Evolutionary conservation across 1,284 basidiomycete genomes (phyloP).

Genomic region (Cutaneotrichosporon cutaneum): DNA sequence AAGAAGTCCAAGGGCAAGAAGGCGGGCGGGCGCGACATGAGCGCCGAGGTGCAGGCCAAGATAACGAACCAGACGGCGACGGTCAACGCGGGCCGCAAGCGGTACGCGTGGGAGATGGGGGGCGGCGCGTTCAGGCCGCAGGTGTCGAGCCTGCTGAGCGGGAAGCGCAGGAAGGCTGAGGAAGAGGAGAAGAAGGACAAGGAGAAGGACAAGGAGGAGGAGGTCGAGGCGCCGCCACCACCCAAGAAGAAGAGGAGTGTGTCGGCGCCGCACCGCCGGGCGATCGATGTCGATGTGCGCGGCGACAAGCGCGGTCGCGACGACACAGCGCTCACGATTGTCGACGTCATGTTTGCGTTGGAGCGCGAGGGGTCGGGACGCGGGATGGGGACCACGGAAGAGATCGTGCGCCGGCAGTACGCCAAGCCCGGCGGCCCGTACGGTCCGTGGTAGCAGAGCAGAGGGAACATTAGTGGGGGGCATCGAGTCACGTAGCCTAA

Average conservation of each 20-base stretch:
- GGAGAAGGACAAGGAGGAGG: slow-evolving; percentile 5
- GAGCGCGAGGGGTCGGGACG: slow-evolving; percentile 37
- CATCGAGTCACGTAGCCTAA: no score
- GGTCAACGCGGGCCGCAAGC: slow-evolving; percentile 19
- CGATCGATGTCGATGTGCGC: slow-evolving; percentile 17
- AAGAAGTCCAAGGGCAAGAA: slow-evolving; percentile 24
- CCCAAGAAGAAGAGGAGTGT: slow-evolving; percentile 24
- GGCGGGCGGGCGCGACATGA: slow-evolving; percentile 26
- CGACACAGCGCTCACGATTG: slow-evolving; percentile 41
- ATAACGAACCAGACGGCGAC: slow-evolving; percentile 43
- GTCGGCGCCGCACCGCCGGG: slow-evolving; percentile 19
- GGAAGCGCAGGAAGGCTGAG: slow-evolving; percentile 30
- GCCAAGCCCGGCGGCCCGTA: slow-evolving; percentile 34
- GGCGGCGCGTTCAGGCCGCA: slow-evolving; percentile 20
- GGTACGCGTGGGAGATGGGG: slow-evolving; percentile 46
- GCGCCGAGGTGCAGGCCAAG: slow-evolving; percentile 43
- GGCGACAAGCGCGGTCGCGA: slow-evolving; percentile 31
- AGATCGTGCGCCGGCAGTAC: slow-evolving; percentile 34
- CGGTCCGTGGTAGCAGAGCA: slow-evolving; percentile 24
- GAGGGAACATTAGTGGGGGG: background rate
- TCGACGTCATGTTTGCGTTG: slow-evolving; percentile 46
- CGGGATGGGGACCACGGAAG: slow-evolving; percentile 36
- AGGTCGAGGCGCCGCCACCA: slow-evolving; percentile 16
- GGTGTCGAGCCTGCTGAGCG: slow-evolving; percentile 18
- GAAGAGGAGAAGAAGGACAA: slow-evolving; percentile 12